Evolutionary conservation across 2,329 filamentous ascomycete species (phyloP), one percentile per base, ranked within the genome.

Genomic region (Trichoderma afroharzianum): DNA sequence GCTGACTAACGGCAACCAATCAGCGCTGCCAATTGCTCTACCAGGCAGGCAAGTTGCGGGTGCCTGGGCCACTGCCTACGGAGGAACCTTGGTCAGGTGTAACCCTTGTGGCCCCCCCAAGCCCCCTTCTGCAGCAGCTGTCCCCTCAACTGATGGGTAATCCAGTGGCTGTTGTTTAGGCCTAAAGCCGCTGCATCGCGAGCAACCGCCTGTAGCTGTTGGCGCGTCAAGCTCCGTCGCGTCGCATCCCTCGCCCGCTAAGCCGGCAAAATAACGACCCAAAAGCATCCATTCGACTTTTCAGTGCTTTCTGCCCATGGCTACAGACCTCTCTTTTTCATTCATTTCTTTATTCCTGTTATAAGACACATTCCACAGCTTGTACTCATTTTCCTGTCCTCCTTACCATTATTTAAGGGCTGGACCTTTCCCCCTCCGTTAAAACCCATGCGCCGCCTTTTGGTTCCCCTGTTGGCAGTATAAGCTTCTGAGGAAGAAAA

Each of bases 1-100:
- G 76, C 74, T 78, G 75, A 78, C 76, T 76, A 77, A 77, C 66
- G 5, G 9, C 6, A 12, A 39, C 80, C 79, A 81, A 81, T 81
- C 69, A 78, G 47, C 73, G 47, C 1, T 3, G 28, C n/a, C 4
- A 30, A 39, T 18, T 36, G 24, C 15, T 63, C 33, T 78, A 79
- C 67, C 79, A 70, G 71, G 39, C 15, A 71, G 61, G n/a, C 70
- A 72, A 71, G 78, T 80, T 74, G 75, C 74, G 73, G 78, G 33
- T 79, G 79, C 79, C 79, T 81, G 32, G 47, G 9, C 15, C 39
- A 53, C 14, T 74, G 76, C 76, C 77, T 76, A 62, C 11, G 55
- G 59, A 63, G 72, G 62, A 77, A 81, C 79, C 50, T 77, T 26
- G n/a, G 39, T 28, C 57, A 67, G 53, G 74, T 61, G 79, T 80